Percentiles rank a stretch among this genome's conserved stretches.
Conservation (phyloP, 306 rosid species). For the Fragaria ananassa region DNA sequence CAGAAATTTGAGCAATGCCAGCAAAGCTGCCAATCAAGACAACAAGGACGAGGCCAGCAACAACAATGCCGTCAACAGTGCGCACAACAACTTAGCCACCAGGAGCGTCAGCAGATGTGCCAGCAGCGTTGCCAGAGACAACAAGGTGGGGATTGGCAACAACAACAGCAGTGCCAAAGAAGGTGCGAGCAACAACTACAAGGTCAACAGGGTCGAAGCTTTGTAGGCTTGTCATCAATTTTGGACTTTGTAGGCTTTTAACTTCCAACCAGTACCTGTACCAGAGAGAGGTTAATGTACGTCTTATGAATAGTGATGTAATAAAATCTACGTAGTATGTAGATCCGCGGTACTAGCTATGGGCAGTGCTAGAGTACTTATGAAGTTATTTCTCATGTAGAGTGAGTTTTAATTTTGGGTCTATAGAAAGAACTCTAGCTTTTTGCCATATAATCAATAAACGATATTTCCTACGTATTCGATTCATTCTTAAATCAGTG, state of each 20-base stretch:
- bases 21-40: not conserved
- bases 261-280: not conserved
- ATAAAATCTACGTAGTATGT: not conserved
- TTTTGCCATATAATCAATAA: not conserved
- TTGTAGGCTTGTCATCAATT: not conserved
- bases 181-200: not conserved
- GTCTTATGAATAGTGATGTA: not conserved
- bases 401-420: not conserved
- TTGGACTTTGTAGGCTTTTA: not conserved
- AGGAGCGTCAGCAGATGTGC: not conserved
- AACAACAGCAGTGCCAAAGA: not conserved
- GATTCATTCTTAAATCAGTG: not conserved
- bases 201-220: not conserved
- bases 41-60: not conserved
- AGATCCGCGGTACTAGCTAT: not conserved
- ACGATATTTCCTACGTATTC: not conserved
- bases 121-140: not conserved
- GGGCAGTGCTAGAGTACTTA: not conserved
- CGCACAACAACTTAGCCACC: not conserved
- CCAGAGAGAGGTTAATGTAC: not conserved
- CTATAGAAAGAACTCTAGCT: not conserved
- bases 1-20: constrained; percentile 1
- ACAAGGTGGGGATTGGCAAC: not conserved
- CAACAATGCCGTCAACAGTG: not conserved
- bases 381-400: not conserved